A percentile compares a stretch with the other conserved stretches of the same genome.
phyloP scores from a whole-genome alignment of 176 grass and related monocot genomes.

The Carex cristatella region DNA sequence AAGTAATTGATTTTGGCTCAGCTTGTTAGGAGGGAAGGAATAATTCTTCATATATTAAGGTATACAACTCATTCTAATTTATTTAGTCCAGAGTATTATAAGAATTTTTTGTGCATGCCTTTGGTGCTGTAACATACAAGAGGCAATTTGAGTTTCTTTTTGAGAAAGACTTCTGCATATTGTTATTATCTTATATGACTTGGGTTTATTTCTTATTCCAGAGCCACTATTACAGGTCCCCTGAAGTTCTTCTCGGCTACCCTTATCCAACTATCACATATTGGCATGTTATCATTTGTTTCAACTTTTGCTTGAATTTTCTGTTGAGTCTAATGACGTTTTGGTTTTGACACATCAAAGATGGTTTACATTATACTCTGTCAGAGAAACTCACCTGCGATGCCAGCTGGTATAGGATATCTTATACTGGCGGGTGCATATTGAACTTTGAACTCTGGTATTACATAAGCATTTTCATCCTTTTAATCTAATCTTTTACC shows the following conservation, averaged over 20 bases:
- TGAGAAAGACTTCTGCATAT: slow-evolving; percentile 27
- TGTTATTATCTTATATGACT: slow-evolving; percentile 4
- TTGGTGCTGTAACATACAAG: background rate
- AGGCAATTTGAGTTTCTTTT: slow-evolving; percentile 10
- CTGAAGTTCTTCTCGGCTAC: slow-evolving; percentile 96
- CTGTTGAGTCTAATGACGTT: too few relatives aligned
- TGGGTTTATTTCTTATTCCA: slow-evolving; percentile 44
- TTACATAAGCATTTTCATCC: too few relatives aligned
- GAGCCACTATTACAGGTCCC: slow-evolving; percentile 99
- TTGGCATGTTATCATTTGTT: slow-evolving; percentile 17
- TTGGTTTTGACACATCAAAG: too few relatives aligned
- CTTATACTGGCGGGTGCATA: too few relatives aligned
- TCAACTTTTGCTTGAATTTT: background rate
- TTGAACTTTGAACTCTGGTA: too few relatives aligned
- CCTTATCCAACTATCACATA: too few relatives aligned
- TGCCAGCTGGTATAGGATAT: too few relatives aligned
- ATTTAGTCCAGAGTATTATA: slow-evolving; percentile 17
- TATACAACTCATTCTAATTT: slow-evolving; percentile 34
- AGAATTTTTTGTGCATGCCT: background rate
- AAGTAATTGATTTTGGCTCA: slow-evolving; percentile 99
- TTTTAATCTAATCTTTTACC: slow-evolving; percentile 15
- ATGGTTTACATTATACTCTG: background rate
- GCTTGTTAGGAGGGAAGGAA: slow-evolving; percentile 92
- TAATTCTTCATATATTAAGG: slow-evolving; percentile 99
- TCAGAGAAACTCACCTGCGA: background rate